These are phyloP conservation scores for Xylaria nigripes DNA, from an alignment of 495 filamentous ascomycete genomes.

Conservation along the genomic window DNA sequence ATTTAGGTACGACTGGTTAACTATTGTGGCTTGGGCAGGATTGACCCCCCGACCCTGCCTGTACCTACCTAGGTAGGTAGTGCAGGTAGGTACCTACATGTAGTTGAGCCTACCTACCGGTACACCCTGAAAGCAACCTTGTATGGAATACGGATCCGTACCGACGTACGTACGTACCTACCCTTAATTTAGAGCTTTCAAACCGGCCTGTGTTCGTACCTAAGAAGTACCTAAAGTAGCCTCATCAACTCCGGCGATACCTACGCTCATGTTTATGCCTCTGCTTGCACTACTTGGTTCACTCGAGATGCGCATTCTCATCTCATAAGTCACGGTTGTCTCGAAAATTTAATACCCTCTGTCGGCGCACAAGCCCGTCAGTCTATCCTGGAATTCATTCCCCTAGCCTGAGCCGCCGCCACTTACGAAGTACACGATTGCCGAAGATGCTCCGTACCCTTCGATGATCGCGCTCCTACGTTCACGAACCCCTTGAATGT, in stretches of 20 bases:
- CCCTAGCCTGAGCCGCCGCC: neutral
- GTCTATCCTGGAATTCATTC: neutral
- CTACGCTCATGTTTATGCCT: neutral
- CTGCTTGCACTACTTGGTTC: neutral
- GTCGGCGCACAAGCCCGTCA: neutral
- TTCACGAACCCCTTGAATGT: slow-evolving; percentile 18
- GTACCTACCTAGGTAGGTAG: too few relatives aligned
- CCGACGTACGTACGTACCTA: too few relatives aligned
- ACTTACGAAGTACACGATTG: neutral
- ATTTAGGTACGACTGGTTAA: too few relatives aligned
- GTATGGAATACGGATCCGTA: too few relatives aligned
- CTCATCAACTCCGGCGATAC: neutral
- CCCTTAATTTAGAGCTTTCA: too few relatives aligned
- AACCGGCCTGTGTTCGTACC: too few relatives aligned
- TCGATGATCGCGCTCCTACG: slow-evolving; percentile 14
- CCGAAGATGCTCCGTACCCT: slow-evolving; percentile 21
- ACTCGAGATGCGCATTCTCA: neutral
- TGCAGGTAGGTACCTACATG: too few relatives aligned
- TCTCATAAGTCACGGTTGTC: neutral
- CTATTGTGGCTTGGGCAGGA: too few relatives aligned
- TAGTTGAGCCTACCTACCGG: too few relatives aligned
- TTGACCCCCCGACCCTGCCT: too few relatives aligned
- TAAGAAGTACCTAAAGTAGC: neutral
- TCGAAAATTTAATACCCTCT: neutral
- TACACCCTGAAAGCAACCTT: too few relatives aligned